phyloP scores from a whole-genome alignment of 1,284 basidiomycete species.

The Rhodotorula glutinis region DNA sequence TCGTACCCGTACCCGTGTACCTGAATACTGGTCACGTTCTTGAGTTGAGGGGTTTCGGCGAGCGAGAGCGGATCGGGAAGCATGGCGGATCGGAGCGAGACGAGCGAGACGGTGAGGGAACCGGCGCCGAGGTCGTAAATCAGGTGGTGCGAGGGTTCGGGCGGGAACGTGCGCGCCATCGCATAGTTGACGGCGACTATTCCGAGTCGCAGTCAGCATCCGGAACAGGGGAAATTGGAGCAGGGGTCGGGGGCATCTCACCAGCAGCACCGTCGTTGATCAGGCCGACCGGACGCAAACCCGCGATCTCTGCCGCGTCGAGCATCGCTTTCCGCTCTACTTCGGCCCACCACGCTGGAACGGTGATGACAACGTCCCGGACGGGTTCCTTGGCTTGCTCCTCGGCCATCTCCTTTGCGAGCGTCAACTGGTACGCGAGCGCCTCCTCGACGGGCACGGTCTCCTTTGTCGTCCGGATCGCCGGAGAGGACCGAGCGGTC shows the following conservation, averaged over 20 bases:
- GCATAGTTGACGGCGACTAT: conserved; percentile 87
- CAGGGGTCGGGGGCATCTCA: no score
- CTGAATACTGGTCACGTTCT: conserved; percentile 69
- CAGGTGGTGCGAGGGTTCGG: conserved; percentile 62
- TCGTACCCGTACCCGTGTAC: conserved; percentile 79
- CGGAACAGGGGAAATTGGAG: no score
- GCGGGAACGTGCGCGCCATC: conserved; percentile 82
- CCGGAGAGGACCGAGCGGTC: conserved; percentile 62
- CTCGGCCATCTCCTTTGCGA: conserved; percentile 85
- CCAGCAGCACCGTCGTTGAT: conserved; percentile 86
- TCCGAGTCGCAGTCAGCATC: background rate
- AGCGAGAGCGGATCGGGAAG: conserved; percentile 45
- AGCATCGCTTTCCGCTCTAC: conserved; percentile 81
- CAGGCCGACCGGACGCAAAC: conserved; percentile 74
- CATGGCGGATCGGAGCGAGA: conserved; percentile 66
- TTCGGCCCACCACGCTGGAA: conserved; percentile 78
- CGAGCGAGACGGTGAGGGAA: conserved; percentile 79
- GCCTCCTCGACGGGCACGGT: conserved; percentile 70
- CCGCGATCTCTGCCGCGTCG: conserved; percentile 87
- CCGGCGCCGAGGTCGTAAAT: conserved; percentile 93
- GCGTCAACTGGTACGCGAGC: conserved; percentile 88
- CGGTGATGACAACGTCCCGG: conserved; percentile 75
- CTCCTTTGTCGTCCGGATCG: conserved; percentile 53
- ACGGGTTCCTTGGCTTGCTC: conserved; percentile 68
- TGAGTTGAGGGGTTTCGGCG: conserved; percentile 46